Percentiles rank a stretch among this genome's conserved stretches.
phyloP scores from a whole-genome alignment of 495 filamentous ascomycete species.

The Barbatosphaeria neglecta region DNA sequence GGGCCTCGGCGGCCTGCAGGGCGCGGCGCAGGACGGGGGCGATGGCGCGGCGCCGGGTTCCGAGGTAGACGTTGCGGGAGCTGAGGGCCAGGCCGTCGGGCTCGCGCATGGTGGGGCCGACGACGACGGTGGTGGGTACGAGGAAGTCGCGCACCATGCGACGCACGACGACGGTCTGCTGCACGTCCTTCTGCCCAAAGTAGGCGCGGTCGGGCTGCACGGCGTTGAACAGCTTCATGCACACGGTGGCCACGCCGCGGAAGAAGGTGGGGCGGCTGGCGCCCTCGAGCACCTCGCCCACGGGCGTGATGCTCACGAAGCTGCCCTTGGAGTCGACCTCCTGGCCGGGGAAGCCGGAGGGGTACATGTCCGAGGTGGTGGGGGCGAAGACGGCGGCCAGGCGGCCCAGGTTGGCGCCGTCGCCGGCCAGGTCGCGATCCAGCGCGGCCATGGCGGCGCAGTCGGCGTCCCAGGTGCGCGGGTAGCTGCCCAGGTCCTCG shows the following conservation, averaged over 20 bases:
- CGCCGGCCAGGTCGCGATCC: conserved; percentile 56
- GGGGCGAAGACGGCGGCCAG: conserved; percentile 81
- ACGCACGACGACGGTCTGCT: conserved; percentile 85
- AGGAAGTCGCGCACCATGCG: conserved; percentile 82
- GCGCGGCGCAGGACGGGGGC: conserved; percentile 60
- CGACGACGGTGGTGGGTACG: conserved; percentile 60
- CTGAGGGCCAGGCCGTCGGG: conserved; percentile 83
- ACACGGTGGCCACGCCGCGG: conserved; percentile 88
- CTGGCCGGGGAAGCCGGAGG: conserved; percentile 68
- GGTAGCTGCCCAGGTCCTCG: conserved; percentile 81
- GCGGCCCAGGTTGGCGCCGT: conserved; percentile 44
- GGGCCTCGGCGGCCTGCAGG: conserved; percentile 56
- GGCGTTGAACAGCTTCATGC: conserved; percentile 95
- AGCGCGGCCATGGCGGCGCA: conserved; percentile 50
- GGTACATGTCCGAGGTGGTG: conserved; percentile 76
- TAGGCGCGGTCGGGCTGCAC: conserved; percentile 79
- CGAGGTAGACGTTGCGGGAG: conserved; percentile 88
- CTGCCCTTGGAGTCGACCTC: conserved; percentile 65
- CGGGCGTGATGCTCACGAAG: conserved; percentile 86
- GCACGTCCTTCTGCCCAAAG: conserved; percentile 96
- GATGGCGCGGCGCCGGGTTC: conserved; percentile 54
- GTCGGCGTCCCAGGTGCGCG: conserved; percentile 80
- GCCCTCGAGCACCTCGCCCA: conserved; percentile 72
- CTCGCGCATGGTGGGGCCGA: conserved; percentile 68
- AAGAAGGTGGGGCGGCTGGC: conserved; percentile 88